Evolutionary conservation across 805 yeast species (phyloP).

Genomic region (Candida hungchunana): DNA sequence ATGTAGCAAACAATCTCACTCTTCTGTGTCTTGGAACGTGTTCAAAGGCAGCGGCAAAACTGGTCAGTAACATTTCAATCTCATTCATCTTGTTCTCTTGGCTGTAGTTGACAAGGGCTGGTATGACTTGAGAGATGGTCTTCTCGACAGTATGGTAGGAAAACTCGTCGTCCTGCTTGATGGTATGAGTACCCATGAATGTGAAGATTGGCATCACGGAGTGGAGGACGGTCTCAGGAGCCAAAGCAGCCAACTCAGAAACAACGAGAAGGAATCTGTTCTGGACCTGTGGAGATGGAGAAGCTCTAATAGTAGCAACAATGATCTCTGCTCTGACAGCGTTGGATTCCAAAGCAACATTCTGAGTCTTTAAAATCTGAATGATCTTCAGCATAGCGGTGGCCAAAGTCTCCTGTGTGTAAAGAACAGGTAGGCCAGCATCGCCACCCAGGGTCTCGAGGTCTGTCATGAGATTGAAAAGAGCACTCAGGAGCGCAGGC

Average conservation of each 20-base stretch:
- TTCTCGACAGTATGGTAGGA: constrained; percentile 90
- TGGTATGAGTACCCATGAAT: constrained; percentile 97
- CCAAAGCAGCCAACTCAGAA: constrained; percentile 79
- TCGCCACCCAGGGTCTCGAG: constrained; percentile 83
- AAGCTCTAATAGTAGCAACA: constrained; percentile 84
- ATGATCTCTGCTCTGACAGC: constrained; percentile 83
- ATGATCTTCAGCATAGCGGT: constrained; percentile 76
- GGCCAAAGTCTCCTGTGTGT: constrained; percentile 87
- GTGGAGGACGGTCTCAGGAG: constrained; percentile 89
- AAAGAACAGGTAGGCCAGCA: constrained; percentile 85
- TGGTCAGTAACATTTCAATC: constrained; percentile 76
- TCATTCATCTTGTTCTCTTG: constrained; percentile 50
- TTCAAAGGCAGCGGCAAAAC: constrained; percentile 90
- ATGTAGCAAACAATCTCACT: constrained; percentile 73
- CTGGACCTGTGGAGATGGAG: constrained; percentile 92
- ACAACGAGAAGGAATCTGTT: constrained; percentile 80
- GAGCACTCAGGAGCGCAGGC: constrained; percentile 43
- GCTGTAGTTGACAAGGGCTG: constrained; percentile 65
- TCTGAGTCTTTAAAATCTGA: constrained; percentile 42
- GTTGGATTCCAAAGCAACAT: constrained; percentile 48
- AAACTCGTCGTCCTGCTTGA: constrained; percentile 94
- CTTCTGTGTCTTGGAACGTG: constrained; percentile 97
- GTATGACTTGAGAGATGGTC: constrained; percentile 84
- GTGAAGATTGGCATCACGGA: constrained; percentile 99
- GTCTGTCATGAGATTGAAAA: constrained; percentile 65